Evolutionary conservation across 2,329 filamentous ascomycete genomes (phyloP), one percentile per base, ranked within the genome.

Genomic region (Colletotrichum sp.): DNA sequence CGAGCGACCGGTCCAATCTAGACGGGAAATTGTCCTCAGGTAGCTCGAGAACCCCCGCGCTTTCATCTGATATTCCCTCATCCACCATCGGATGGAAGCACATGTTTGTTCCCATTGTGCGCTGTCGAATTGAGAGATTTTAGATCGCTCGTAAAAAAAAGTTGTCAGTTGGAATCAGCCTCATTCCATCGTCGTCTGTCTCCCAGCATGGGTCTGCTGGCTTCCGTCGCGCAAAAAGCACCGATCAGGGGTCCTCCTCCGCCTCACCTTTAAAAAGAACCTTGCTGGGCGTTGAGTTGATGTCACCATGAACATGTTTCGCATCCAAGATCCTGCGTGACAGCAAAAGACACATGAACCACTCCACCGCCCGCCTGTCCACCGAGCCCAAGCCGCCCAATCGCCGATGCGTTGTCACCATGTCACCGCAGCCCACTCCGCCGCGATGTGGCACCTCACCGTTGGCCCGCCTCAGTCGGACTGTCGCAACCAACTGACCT

Each of bases 21-120:
- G 34, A 63, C 73, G 70, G 43, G 73, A 75, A 75, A 75, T 75
- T 73, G 73, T 57, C 57, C 57, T 75, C 70, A 73, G 73, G 70
- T 73, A 64, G 73, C 64, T 43, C 64, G 72, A 60, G 55, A 16
- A 60, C 68, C 69, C 43, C 43, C 18, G 39, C 36, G 28, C 57
- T 36, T 48, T 48, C 18, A 18, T 60, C 59, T 64, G 36, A 55
- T 64, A 36, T 59, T 24, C 28, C 66, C 26, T 43, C 32, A 26
- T 48, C 36, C 18, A 59, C 55, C 18, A 55, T 64, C 30, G 39
- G 43, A 43, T 69, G 16, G 16, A 59, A 26, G 30, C 48, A 32
- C 32, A 14, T 60, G 52, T 68, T 60, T 30, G 43, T 48, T 24
- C 12, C 7, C 13, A 26, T 64, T 21, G 43, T 39, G n/a, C n/a